Conservation (phyloP, 345 rosid species). For the Draba incana region DNA sequence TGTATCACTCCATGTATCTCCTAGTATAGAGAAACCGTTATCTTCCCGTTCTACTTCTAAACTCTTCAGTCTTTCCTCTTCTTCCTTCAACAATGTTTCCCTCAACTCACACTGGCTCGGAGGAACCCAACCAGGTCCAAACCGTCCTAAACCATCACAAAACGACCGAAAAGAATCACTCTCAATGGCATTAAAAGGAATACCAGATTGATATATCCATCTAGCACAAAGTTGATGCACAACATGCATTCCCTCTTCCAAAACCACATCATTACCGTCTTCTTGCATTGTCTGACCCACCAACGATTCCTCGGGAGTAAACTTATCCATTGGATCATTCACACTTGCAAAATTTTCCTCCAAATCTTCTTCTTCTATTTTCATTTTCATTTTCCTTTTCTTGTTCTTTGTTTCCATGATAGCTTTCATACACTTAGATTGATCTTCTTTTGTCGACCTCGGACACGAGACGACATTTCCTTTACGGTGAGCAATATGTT, state of each 20-base stretch:
- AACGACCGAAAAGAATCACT: conserved; percentile 8
- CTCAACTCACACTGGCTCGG: background rate
- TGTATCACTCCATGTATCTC: background rate
- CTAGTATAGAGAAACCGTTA: background rate
- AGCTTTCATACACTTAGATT: background rate
- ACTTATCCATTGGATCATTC: background rate
- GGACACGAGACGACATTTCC: background rate
- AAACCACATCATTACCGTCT: too few species aligned
- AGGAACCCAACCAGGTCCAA: conserved; percentile 11
- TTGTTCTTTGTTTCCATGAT: background rate
- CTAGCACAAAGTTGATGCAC: background rate
- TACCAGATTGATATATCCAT: background rate
- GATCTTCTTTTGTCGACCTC: background rate
- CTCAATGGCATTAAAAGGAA: background rate
- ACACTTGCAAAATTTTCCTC: background rate
- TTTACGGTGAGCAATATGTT: background rate
- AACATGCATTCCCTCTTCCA: too few species aligned
- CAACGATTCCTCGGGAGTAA: too few species aligned
- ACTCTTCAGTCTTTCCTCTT: conserved; percentile 4
- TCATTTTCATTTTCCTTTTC: background rate
- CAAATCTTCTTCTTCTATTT: background rate
- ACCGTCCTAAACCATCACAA: background rate
- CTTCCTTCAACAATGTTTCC: conserved; percentile 4
- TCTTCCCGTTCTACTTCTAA: background rate
- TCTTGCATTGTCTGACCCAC: too few species aligned